phyloP scores from a whole-genome alignment of 2,329 filamentous ascomycete species.

The Calcarisporium arbuscula region DNA sequence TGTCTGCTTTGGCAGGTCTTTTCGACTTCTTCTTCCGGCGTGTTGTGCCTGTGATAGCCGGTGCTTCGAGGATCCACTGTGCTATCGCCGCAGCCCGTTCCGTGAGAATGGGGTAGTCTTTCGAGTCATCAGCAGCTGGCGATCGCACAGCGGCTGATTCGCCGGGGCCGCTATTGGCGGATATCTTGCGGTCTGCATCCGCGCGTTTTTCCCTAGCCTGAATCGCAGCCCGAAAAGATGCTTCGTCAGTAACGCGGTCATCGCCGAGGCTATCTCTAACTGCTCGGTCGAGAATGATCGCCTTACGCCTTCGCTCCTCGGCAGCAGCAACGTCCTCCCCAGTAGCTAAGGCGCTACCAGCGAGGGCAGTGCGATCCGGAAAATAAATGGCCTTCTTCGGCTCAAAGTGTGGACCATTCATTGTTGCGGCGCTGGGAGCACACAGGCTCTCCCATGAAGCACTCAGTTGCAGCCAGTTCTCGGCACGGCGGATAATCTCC shows the following conservation, averaged over 20 bases:
- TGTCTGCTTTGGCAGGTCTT: constrained; percentile 15
- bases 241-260: constrained; percentile 61
- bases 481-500: constrained; percentile 60
- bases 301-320: constrained; percentile 46
- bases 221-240: constrained; percentile 57
- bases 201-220: constrained; percentile 52
- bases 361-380: constrained; percentile 20
- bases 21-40: constrained; percentile 32
- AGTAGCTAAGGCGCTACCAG: background rate
- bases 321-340: constrained; percentile 17
- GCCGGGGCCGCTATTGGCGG: background rate
- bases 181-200: constrained; percentile 41
- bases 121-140: constrained; percentile 59
- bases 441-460: constrained; percentile 68
- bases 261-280: constrained; percentile 63
- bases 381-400: constrained; percentile 17
- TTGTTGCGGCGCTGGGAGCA: constrained; percentile 48
- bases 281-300: constrained; percentile 56
- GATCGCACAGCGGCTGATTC: constrained; percentile 32
- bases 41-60: constrained; percentile 28
- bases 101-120: constrained; percentile 64
- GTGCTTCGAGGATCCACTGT: constrained; percentile 61
- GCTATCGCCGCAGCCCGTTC: constrained; percentile 64
- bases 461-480: constrained; percentile 63
- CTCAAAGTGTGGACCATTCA: constrained; percentile 11